Conservation (phyloP, 78 protist genomes). For the slime mould (Dictyostelium discoideum) region DNA sequence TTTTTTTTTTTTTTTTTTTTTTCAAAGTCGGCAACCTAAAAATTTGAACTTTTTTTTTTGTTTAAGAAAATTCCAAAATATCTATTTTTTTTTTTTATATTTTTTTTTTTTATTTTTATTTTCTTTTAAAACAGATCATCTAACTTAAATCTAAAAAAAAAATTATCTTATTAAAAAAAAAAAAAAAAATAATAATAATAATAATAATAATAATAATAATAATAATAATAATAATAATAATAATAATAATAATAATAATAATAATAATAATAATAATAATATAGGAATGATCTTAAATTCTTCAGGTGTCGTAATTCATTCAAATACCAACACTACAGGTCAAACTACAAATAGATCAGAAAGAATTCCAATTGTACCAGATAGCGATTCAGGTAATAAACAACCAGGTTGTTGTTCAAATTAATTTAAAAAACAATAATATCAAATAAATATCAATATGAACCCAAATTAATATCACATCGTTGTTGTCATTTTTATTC, state of each 20-base stretch:
- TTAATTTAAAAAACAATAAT: background rate
- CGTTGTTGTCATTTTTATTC: background rate
- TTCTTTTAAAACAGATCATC: background rate
- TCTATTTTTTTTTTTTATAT: background rate
- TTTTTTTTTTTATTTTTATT: background rate
- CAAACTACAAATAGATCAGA: conserved; percentile 41
- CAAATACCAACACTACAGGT: background rate
- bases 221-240: no score
- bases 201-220: no score
- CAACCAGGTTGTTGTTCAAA: background rate
- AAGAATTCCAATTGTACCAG: conserved; percentile 75
- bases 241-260: no score
- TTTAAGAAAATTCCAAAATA: background rate
- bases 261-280: background rate
- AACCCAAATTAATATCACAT: background rate
- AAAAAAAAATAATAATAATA: no score
- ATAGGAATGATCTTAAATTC: conserved; percentile 54
- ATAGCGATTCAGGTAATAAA: background rate
- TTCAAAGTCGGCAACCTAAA: background rate
- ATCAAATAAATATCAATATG: background rate
- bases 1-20: no score
- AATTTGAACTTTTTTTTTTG: background rate
- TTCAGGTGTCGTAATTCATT: background rate
- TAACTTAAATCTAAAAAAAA: background rate
- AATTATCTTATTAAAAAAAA: no score